These are phyloP conservation scores for Aethionema arabicum DNA, from an alignment of 345 rosid genomes.

Conservation along the genomic window DNA sequence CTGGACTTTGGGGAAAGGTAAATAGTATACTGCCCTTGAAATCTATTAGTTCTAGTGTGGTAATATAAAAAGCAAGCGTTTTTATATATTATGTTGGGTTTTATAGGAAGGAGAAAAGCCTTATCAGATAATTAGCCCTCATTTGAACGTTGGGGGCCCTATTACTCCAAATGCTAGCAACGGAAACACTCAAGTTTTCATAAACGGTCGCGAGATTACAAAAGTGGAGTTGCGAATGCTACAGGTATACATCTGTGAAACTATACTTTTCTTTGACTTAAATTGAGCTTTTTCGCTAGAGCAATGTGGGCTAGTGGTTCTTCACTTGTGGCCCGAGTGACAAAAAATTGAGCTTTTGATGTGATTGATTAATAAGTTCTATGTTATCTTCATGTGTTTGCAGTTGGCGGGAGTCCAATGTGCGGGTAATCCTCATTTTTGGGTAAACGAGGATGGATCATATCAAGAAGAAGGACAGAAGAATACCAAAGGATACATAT, in stretches of 20 bases:
- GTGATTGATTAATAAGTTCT: constrained; percentile 9
- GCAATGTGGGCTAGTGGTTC: no score
- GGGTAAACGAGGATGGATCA: constrained; percentile 99
- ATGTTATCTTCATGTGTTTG: constrained; percentile 23
- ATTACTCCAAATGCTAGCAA: constrained; percentile 79
- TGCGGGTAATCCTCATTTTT: constrained; percentile 99
- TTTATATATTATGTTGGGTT: constrained; percentile 35
- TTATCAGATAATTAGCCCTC: constrained; percentile 79
- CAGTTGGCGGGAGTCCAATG: constrained; percentile 99
- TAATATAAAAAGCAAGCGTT: constrained; percentile 11
- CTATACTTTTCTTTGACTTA: not conserved
- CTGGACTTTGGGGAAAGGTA: constrained; percentile 99
- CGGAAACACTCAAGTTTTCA: constrained; percentile 89
- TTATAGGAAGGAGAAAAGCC: constrained; percentile 96
- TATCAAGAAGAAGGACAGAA: constrained; percentile 99
- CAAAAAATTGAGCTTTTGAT: no score
- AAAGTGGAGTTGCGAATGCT: constrained; percentile 94
- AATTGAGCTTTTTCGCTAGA: no score
- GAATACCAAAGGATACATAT: constrained; percentile 93
- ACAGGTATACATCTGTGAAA: constrained; percentile 56
- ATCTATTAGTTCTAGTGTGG: constrained; percentile 19
- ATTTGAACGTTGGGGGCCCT: constrained; percentile 89
- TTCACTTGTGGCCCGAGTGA: no score
- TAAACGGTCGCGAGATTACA: constrained; percentile 93
- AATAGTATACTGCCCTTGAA: constrained; percentile 22